Base-by-base conservation (phyloP, 2,329 filamentous ascomycete genomes). In the Colletotrichum viniferum region DNA sequence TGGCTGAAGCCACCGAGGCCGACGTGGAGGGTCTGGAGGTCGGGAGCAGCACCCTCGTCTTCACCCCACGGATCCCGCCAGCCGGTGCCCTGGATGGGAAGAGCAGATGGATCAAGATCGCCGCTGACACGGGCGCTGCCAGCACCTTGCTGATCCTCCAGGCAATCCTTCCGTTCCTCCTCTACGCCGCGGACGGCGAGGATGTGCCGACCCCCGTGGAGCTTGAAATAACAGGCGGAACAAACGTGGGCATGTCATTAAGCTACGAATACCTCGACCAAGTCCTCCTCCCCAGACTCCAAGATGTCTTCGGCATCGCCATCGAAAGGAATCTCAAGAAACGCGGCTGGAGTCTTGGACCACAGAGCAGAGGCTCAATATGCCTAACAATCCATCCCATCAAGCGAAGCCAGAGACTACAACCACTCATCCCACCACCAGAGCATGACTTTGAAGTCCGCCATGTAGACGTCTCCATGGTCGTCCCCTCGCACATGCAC, bases 221-320 rank as follows among this genome's bases (percentile, higher is more conserved):
- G 34, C 78, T 92, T 7, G 85, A 86, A 21, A 87, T 93, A 8
- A 85, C 87, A 3, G 91, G 91, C 7, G 91, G 91, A 18, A 92
- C 91, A 2, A 92, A 93, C 77, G 88, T 90, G 4, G 84, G 85
- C 12, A 91, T 87, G 79, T 91, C 90, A 1, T 84, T 87, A 2
- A 90, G 88, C n/a, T 92, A 86, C 74, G 91, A 93, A 78, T 93
- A 93, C 78, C 82, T 92, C 5, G 90, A 92, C 78, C 91, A 92
- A 78, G 88, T 93, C 1, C 84, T 93, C 2, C 82, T 92, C 36
- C 91, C 91, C 4, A 84, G 86, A 1, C 82, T 93, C 1, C 84
- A 90, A 78, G 83, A 85, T 4, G 84, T 85, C 5, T 91, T 92
- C 70, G 86, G 87, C 3, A 81, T 92, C 55, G 70, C 73, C 2